A percentile compares a stretch with the other conserved stretches of the same genome.
Conservation (phyloP, 768 basidiomycete genomes). For the Cystoderma amianthinum region DNA sequence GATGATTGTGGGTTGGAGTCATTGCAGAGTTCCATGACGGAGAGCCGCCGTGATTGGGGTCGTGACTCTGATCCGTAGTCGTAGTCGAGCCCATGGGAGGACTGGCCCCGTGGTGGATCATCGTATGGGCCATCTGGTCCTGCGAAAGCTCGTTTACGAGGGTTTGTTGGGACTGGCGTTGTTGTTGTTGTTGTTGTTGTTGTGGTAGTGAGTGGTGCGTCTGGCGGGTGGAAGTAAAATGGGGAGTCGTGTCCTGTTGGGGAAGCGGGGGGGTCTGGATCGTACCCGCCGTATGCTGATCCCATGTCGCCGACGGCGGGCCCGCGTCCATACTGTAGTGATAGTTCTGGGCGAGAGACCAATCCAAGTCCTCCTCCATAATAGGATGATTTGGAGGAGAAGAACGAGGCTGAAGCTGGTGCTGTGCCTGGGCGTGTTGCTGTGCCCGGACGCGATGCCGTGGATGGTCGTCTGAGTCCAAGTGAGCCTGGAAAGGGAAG, state of each 20-base stretch:
- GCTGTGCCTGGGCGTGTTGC: constrained; percentile 66
- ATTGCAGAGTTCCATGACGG: constrained; percentile 88
- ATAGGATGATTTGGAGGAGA: constrained; percentile 41
- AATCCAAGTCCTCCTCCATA: constrained; percentile 47
- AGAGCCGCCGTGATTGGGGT: constrained; percentile 73
- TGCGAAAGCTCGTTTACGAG: constrained; percentile 58
- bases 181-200: constrained; percentile 15
- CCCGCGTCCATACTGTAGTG: constrained; percentile 34
- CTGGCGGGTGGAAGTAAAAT: constrained; percentile 74
- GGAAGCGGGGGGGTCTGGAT: constrained; percentile 10
- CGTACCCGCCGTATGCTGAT: constrained; percentile 8
- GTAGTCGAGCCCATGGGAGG: constrained; percentile 26
- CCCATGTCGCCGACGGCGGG: constrained; percentile 18
- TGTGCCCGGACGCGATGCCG: constrained; percentile 54
- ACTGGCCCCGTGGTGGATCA: constrained; percentile 12
- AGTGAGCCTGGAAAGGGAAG: constrained; percentile 52
- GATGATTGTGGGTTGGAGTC: constrained; percentile 31
- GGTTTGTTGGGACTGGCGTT: constrained; percentile 24
- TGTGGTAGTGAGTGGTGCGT: constrained; percentile 32
- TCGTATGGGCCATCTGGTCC: constrained; percentile 45
- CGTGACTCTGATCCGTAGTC: constrained; percentile 71
- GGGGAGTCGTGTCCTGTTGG: constrained; percentile 47
- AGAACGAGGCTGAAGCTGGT: constrained; percentile 62
- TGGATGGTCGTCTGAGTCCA: constrained; percentile 37
- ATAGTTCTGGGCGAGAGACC: constrained; percentile 21